phyloP scores from a whole-genome alignment of 345 rosid genomes.

The Hibiscus tridactylites region DNA sequence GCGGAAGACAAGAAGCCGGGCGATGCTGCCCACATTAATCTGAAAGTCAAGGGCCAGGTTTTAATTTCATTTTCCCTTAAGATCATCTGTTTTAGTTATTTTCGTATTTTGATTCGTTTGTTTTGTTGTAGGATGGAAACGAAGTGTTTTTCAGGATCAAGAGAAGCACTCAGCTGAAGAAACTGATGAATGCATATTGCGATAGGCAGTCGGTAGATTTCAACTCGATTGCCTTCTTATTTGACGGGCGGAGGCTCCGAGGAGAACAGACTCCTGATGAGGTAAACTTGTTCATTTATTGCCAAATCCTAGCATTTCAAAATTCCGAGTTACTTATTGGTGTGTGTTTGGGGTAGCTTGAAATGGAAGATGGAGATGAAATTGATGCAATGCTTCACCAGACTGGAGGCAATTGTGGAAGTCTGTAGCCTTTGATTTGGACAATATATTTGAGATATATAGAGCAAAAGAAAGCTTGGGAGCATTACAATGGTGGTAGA shows the following conservation, averaged over 20 bases:
- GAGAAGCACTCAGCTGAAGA: constrained; percentile 66
- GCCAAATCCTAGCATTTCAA: too few species aligned
- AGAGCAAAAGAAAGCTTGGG: not conserved
- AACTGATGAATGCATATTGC: constrained; percentile 80
- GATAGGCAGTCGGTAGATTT: constrained; percentile 73
- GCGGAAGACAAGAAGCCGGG: constrained; percentile 66
- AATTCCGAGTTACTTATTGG: too few species aligned
- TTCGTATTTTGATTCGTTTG: not conserved
- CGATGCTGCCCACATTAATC: constrained; percentile 61
- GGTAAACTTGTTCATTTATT: constrained; percentile 24
- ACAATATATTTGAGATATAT: too few species aligned
- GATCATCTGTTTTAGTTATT: not conserved
- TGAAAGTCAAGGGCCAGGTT: constrained; percentile 78
- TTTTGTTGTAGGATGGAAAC: constrained; percentile 59
- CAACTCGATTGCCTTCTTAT: constrained; percentile 71
- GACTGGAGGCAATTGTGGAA: constrained; percentile 58
- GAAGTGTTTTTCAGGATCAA: constrained; percentile 87
- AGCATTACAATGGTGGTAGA: too few species aligned
- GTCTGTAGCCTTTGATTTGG: not conserved
- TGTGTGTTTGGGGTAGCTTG: constrained; percentile 35
- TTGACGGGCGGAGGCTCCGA: constrained; percentile 82
- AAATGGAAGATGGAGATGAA: constrained; percentile 93
- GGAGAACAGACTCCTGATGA: constrained; percentile 86
- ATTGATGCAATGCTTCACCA: constrained; percentile 87
- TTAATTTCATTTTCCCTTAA: not conserved